Percentiles rank a stretch among this genome's conserved stretches.
phyloP scores from a whole-genome alignment of 768 basidiomycete genomes.

The Erythrobasidium yunnanense region DNA sequence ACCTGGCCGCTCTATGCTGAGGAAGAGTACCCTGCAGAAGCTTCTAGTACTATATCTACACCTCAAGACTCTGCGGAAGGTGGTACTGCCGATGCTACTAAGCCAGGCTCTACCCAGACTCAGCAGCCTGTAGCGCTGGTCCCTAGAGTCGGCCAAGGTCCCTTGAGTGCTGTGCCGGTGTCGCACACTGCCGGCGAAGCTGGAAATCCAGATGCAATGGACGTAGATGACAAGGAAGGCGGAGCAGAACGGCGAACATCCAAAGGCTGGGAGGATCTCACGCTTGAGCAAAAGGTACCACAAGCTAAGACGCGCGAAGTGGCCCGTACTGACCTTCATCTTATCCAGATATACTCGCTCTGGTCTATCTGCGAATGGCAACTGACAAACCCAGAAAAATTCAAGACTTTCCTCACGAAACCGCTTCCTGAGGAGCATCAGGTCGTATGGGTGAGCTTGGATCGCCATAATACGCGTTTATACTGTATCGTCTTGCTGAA shows the following conservation, averaged over 20 bases:
- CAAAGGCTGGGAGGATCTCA: slow-evolving; percentile 26
- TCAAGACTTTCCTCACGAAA: slow-evolving; percentile 55
- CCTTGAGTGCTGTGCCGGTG: too few species aligned
- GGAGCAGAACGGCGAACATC: not conserved
- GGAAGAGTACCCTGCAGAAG: not conserved
- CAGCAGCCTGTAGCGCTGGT: not conserved
- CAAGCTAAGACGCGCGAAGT: not conserved
- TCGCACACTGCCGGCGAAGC: not conserved
- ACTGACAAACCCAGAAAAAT: slow-evolving; percentile 62
- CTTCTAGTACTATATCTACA: not conserved
- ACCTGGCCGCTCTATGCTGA: slow-evolving; percentile 19
- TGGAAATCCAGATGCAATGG: not conserved
- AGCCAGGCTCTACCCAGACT: not conserved
- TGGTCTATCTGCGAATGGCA: slow-evolving; percentile 73
- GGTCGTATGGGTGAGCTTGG: slow-evolving; percentile 59
- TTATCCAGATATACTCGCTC: slow-evolving; percentile 55
- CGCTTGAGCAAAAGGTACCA: slow-evolving; percentile 22
- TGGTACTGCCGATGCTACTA: not conserved
- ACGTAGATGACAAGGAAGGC: slow-evolving; percentile 12
- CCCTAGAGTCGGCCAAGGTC: not conserved
- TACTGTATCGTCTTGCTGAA: not conserved
- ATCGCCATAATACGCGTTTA: slow-evolving; percentile 15
- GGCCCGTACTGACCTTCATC: not conserved
- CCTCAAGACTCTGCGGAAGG: not conserved
- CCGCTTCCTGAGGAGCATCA: slow-evolving; percentile 60